These are phyloP conservation scores for Stentor roeselii DNA, from an alignment of 73 alveolate species.

Conservation along the genomic window DNA sequence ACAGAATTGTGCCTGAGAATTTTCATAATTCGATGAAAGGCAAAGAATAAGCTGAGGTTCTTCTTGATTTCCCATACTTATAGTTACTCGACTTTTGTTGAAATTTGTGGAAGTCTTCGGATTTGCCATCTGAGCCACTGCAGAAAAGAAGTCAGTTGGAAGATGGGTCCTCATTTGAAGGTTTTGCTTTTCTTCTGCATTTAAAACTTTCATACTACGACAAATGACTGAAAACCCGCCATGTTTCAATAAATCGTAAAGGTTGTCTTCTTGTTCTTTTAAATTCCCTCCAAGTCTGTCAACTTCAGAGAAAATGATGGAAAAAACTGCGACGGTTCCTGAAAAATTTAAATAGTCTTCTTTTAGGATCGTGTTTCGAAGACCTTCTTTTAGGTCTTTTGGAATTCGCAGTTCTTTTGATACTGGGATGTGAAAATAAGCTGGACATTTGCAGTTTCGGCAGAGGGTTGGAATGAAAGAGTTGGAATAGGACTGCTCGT, in stretches of 20 bases:
- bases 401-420: background rate
- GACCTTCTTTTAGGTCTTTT: conserved; percentile 14
- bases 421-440: background rate
- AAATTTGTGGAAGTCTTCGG: background rate
- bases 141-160: background rate
- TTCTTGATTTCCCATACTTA: background rate
- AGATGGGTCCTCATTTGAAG: background rate
- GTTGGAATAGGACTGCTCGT: background rate
- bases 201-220: background rate
- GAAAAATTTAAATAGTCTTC: conserved; percentile 19
- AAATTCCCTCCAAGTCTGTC: background rate
- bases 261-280: conserved; percentile 23
- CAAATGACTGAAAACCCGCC: conserved; percentile 25
- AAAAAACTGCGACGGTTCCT: conserved; percentile 17
- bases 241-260: background rate
- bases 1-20: conserved; percentile 3
- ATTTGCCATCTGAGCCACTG: background rate
- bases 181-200: background rate
- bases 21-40: conserved; percentile 6
- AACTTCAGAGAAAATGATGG: background rate
- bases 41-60: conserved; percentile 11
- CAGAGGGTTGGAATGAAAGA: conserved; percentile 18
- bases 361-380: background rate
- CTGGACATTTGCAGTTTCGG: conserved; percentile 22
- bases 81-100: background rate